These are phyloP conservation scores for Fusarium staphyleae DNA, from an alignment of 2,329 filamentous ascomycete genomes.

Conservation along the genomic window DNA sequence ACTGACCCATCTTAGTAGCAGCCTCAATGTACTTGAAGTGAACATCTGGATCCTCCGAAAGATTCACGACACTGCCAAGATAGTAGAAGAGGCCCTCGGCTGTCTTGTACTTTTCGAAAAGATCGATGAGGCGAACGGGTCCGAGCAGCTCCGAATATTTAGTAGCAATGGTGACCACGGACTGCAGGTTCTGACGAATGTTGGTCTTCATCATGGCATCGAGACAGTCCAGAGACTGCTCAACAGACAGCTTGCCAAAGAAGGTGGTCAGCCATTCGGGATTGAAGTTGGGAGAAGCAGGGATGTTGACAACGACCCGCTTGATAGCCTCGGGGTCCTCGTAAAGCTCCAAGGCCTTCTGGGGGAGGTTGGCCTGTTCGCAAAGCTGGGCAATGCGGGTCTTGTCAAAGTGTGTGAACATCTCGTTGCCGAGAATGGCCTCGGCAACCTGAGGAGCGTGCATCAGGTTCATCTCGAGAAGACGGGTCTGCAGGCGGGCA, in stretches of 20 bases:
- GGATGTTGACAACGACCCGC: constrained; percentile 84
- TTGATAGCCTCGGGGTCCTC: constrained; percentile 91
- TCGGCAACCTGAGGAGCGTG: constrained; percentile 98
- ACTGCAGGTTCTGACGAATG: constrained; percentile 95
- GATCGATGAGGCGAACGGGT: constrained; percentile 84
- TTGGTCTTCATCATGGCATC: constrained; percentile 97
- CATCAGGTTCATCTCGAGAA: constrained; percentile 97
- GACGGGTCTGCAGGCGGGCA: constrained; percentile 88
- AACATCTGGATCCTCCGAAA: constrained; percentile 93
- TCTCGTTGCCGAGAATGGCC: constrained; percentile 96
- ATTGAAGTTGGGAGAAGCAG: constrained; percentile 82
- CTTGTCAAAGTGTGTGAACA: constrained; percentile 98
- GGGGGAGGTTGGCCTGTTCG: constrained; percentile 87
- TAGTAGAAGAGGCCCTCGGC: constrained; percentile 98
- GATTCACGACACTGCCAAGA: constrained; percentile 95
- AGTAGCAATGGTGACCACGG: constrained; percentile 93
- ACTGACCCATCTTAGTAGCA: constrained; percentile 89
- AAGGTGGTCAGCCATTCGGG: constrained; percentile 91
- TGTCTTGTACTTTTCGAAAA: constrained; percentile 98
- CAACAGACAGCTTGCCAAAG: constrained; percentile 93
- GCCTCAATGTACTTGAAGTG: constrained; percentile 99
- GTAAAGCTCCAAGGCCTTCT: constrained; percentile 92
- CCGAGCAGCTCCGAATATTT: constrained; percentile 98
- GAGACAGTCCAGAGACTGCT: constrained; percentile 91
- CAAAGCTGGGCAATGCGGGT: constrained; percentile 86